Evolutionary conservation across 495 filamentous ascomycete species (phyloP).

Genomic region (Friedmanniomyces simplex): DNA sequence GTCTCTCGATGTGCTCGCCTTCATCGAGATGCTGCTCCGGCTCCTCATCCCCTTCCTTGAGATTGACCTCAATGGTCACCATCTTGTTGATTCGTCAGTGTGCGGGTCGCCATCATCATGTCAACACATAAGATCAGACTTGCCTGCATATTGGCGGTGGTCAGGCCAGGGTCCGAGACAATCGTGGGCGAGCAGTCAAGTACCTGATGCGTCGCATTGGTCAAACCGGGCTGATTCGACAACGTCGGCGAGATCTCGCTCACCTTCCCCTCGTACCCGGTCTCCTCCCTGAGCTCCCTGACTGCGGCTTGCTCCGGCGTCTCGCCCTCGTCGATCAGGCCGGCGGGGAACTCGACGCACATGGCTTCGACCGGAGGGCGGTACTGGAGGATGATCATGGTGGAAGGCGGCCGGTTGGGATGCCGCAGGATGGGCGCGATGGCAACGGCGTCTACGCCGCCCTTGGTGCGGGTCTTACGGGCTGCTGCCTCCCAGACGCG

Average conservation of each 20-base stretch:
- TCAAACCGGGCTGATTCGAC: constrained; percentile 32
- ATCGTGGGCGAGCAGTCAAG: constrained; percentile 20
- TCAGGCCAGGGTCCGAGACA: constrained; percentile 23
- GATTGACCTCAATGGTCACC: constrained; percentile 29
- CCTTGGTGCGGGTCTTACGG: constrained; percentile 43
- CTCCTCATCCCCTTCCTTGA: constrained; percentile 30
- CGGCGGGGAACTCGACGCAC: constrained; percentile 76
- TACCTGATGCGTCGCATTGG: constrained; percentile 20
- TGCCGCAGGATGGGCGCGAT: constrained; percentile 81
- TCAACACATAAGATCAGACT: not conserved
- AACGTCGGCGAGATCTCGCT: constrained; percentile 49
- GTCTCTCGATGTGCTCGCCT: constrained; percentile 32
- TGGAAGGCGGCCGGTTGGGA: constrained; percentile 47
- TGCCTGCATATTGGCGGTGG: constrained; percentile 32
- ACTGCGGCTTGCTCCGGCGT: constrained; percentile 68
- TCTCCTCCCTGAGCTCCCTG: constrained; percentile 89
- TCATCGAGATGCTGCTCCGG: constrained; percentile 34
- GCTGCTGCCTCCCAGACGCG: constrained; percentile 45
- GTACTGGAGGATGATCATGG: constrained; percentile 74
- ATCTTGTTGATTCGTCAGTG: constrained; percentile 3
- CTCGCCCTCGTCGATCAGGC: constrained; percentile 74
- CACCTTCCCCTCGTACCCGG: constrained; percentile 64
- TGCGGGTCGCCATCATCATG: not conserved
- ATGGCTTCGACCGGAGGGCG: constrained; percentile 71
- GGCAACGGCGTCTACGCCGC: constrained; percentile 77